phyloP scores from a whole-genome alignment of 2,329 filamentous ascomycete genomes.

The Pseudogymnoascus sp. region DNA sequence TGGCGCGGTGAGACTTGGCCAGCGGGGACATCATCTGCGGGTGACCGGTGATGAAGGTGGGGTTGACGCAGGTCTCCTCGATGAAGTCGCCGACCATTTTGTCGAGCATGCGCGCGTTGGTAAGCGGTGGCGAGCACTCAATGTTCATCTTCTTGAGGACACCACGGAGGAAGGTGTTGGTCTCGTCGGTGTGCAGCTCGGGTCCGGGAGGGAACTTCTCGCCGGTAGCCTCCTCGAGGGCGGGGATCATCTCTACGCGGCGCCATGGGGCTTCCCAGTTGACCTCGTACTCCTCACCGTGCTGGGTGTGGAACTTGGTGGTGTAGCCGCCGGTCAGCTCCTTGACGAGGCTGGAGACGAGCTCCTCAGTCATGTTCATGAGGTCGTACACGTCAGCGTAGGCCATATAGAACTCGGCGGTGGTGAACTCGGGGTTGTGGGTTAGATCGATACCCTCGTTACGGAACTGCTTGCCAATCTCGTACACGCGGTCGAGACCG shows the following conservation, averaged over 20 bases:
- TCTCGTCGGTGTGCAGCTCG: conserved; percentile 79
- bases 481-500: conserved; percentile 88
- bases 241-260: conserved; percentile 90
- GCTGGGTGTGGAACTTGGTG: conserved; percentile 79
- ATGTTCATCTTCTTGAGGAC: conserved; percentile 85
- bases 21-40: conserved; percentile 86
- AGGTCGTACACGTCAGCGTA: conserved; percentile 88
- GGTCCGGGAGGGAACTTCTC: conserved; percentile 90
- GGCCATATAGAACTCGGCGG: conserved; percentile 93
- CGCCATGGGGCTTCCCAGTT: conserved; percentile 97
- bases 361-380: conserved; percentile 85
- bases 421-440: conserved; percentile 98
- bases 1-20: conserved; percentile 84
- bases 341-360: conserved; percentile 84
- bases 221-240: conserved; percentile 78
- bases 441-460: conserved; percentile 89
- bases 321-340: conserved; percentile 75
- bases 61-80: conserved; percentile 87
- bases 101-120: conserved; percentile 93
- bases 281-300: conserved; percentile 77
- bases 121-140: conserved; percentile 81
- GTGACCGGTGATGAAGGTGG: conserved; percentile 85
- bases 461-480: conserved; percentile 89
- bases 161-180: conserved; percentile 75
- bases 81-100: conserved; percentile 91